Evolutionary conservation across 768 basidiomycete species (phyloP).

Genomic region (Pulveroboletus frians): DNA sequence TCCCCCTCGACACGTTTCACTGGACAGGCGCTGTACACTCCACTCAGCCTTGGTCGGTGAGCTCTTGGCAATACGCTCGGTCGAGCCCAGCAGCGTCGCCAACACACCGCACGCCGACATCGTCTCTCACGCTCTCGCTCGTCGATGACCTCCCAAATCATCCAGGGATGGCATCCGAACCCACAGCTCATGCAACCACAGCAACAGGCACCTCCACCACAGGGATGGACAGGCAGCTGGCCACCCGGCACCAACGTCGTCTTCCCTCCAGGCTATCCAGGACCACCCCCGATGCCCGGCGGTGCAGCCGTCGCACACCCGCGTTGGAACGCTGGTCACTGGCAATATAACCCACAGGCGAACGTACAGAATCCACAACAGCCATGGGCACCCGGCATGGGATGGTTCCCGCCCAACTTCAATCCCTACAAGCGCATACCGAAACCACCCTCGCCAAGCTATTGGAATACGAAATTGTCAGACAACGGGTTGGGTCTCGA

Average conservation of each 20-base stretch:
- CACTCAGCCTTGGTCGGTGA: not conserved
- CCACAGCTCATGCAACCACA: slow-evolving; percentile 30
- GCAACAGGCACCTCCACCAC: slow-evolving; percentile 18
- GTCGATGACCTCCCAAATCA: slow-evolving; percentile 21
- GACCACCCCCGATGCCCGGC: slow-evolving; percentile 53
- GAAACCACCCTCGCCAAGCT: slow-evolving; percentile 59
- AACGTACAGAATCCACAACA: slow-evolving; percentile 25
- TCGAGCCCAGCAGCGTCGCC: not conserved
- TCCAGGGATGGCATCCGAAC: slow-evolving; percentile 31
- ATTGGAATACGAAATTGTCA: slow-evolving; percentile 52
- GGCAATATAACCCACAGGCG: slow-evolving; percentile 45
- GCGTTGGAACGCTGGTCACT: slow-evolving; percentile 48
- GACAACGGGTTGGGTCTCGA: slow-evolving; percentile 64
- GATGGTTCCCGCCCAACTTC: slow-evolving; percentile 30
- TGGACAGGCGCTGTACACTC: not conserved
- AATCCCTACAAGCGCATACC: slow-evolving; percentile 65
- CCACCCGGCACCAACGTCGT: slow-evolving; percentile 27
- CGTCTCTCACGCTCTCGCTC: not conserved
- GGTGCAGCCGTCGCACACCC: slow-evolving; percentile 42
- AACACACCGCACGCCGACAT: not conserved
- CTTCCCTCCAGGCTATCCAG: slow-evolving; percentile 34
- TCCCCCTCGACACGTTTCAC: not conserved
- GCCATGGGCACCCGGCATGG: slow-evolving; percentile 31
- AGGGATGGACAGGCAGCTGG: slow-evolving; percentile 37
- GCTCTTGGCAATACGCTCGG: not conserved